These are phyloP conservation scores for Leavenworthia alabamica DNA, from an alignment of 345 rosid genomes.

Conservation along the genomic window DNA sequence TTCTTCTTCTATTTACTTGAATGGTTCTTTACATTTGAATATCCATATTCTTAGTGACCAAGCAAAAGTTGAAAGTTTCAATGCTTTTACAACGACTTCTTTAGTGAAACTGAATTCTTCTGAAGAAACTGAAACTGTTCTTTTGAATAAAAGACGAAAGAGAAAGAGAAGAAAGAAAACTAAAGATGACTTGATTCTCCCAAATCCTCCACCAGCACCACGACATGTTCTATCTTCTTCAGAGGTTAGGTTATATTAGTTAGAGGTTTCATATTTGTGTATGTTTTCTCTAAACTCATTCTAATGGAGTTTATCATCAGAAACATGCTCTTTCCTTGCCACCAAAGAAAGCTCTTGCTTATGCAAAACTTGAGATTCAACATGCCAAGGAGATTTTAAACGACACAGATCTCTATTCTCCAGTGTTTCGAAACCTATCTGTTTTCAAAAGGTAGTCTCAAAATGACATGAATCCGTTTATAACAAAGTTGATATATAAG, in stretches of 20 bases:
- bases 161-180: constrained; percentile 31
- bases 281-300: background rate
- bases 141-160: constrained; percentile 8
- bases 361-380: constrained; percentile 64
- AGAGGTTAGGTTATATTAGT: constrained; percentile 39
- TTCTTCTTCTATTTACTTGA: constrained; percentile 24
- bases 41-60: constrained; percentile 29
- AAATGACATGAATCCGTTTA: background rate
- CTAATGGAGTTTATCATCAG: constrained; percentile 36
- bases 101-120: constrained; percentile 35
- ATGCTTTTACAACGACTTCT: constrained; percentile 24
- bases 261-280: background rate
- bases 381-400: constrained; percentile 38
- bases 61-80: constrained; percentile 34
- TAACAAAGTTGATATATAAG: background rate
- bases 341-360: constrained; percentile 50
- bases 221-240: constrained; percentile 34
- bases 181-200: constrained; percentile 22
- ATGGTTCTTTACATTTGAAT: constrained; percentile 40
- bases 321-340: constrained; percentile 52
- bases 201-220: constrained; percentile 32
- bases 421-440: constrained; percentile 60
- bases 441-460: constrained; percentile 51
- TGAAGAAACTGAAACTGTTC: constrained; percentile 1
- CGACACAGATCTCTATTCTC: constrained; percentile 49